Conservation (phyloP, 352 stramenopile species). For the Thraustochytrium sp. region DNA sequence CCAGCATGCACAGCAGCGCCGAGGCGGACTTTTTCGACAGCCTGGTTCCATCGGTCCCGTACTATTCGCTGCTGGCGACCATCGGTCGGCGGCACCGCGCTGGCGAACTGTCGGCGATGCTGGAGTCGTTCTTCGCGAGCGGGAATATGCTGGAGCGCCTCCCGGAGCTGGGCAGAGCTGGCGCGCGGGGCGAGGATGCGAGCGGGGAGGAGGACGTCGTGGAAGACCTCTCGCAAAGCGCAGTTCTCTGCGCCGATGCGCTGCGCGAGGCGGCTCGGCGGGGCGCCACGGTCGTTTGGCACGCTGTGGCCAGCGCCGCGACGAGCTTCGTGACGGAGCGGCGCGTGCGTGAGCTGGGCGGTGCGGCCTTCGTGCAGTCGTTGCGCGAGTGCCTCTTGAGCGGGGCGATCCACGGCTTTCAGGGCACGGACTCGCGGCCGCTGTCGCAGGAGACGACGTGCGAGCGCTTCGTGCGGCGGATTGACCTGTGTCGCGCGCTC, state of each 20-base stretch:
- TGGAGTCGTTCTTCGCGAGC: background rate
- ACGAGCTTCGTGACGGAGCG: background rate
- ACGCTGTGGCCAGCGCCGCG: background rate
- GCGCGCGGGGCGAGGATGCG: background rate
- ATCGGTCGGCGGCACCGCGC: background rate
- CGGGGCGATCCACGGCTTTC: background rate
- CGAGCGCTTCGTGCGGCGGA: background rate
- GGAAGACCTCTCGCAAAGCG: background rate
- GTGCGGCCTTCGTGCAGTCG: background rate
- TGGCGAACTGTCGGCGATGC: background rate
- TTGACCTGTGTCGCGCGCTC: background rate
- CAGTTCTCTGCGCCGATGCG: background rate
- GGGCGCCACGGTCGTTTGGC: background rate
- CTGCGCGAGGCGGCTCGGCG: background rate
- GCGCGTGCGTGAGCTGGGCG: background rate
- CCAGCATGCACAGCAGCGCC: background rate
- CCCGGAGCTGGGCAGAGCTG: background rate
- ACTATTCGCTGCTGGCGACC: background rate
- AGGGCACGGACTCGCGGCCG: background rate
- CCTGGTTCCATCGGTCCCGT: slow-evolving; percentile 1
- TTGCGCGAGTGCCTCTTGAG: background rate
- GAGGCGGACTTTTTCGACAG: background rate
- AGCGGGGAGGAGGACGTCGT: background rate
- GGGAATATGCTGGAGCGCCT: background rate
- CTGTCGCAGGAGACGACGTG: background rate